phyloP scores from a whole-genome alignment of 1,284 basidiomycete genomes.

The Exobasidium cylindrosporum region DNA sequence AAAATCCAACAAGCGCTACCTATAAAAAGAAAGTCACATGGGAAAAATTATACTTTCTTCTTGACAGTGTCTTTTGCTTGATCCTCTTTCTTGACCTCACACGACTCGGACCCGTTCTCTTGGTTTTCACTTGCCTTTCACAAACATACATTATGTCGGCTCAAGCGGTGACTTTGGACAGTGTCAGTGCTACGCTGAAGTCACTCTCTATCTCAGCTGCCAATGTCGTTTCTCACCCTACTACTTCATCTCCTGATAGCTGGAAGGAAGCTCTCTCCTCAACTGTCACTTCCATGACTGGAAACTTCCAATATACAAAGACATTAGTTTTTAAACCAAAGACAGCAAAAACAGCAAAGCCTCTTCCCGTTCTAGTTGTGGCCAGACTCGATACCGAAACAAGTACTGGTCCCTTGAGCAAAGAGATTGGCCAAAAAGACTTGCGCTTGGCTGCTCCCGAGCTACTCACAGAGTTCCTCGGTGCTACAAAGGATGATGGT shows the following conservation, averaged over 20 bases:
- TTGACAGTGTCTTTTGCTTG: too few species aligned
- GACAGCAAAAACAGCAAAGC: conserved; percentile 79
- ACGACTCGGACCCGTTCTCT: too few species aligned
- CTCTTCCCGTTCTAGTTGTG: conserved; percentile 75
- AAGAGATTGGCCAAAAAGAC: conserved; percentile 83
- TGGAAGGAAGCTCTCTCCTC: conserved; percentile 34
- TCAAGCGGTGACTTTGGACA: conserved; percentile 17
- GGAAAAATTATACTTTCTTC: too few species aligned
- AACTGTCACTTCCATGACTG: conserved; percentile 13
- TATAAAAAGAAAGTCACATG: too few species aligned
- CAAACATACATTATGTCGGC: conserved; percentile 3
- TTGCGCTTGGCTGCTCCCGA: conserved; percentile 83
- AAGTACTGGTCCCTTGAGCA: conserved; percentile 65
- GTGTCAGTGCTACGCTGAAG: conserved; percentile 26
- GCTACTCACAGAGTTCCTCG: conserved; percentile 79
- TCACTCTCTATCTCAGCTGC: conserved; percentile 36
- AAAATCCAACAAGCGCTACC: too few species aligned
- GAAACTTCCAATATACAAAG: conserved; percentile 60
- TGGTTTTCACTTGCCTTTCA: too few species aligned
- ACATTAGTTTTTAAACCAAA: conserved; percentile 86
- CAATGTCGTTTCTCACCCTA: conserved; percentile 39
- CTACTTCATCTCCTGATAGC: conserved; percentile 35
- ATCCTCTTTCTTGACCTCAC: too few species aligned
- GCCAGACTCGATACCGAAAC: conserved; percentile 80
- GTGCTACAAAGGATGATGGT: conserved; percentile 74